phyloP scores from a whole-genome alignment of 129 eudicot species.

The Logfia minima region DNA sequence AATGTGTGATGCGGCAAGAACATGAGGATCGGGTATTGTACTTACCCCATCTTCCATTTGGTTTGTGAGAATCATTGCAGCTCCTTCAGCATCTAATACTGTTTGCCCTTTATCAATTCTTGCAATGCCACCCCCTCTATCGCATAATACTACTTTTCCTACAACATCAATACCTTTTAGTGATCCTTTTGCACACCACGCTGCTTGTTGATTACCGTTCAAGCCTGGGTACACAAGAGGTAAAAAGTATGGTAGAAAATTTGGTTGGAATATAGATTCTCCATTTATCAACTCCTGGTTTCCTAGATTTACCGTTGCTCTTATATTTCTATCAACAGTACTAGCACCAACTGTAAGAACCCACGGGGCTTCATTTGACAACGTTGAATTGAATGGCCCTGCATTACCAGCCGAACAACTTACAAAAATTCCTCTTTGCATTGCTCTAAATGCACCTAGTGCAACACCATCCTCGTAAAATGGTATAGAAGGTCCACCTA shows the following conservation, averaged over 20 bases:
- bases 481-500: conserved; percentile 34
- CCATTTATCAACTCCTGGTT: conserved; percentile 27
- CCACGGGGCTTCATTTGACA: conserved; percentile 46
- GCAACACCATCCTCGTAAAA: conserved; percentile 39
- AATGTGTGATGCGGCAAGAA: conserved; percentile 37
- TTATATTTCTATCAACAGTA: conserved; percentile 33
- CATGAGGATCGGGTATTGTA: conserved; percentile 37
- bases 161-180: conserved; percentile 14
- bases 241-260: conserved; percentile 16
- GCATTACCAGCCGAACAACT: conserved; percentile 40
- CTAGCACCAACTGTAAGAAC: conserved; percentile 44
- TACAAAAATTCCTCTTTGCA: conserved; percentile 39
- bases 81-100: conserved; percentile 39
- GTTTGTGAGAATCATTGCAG: conserved; percentile 38
- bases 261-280: conserved; percentile 37
- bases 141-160: conserved; percentile 38
- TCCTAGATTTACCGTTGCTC: conserved; percentile 36
- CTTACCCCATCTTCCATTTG: conserved; percentile 16
- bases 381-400: conserved; percentile 30
- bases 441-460: conserved; percentile 35
- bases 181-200: conserved; percentile 32
- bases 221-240: conserved; percentile 35
- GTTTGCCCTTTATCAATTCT: conserved; percentile 33
- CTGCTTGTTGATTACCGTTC: conserved; percentile 25
- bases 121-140: conserved; percentile 28